Conservation (phyloP, 2,329 filamentous ascomycete genomes). For the Alternaria arborescens region DNA sequence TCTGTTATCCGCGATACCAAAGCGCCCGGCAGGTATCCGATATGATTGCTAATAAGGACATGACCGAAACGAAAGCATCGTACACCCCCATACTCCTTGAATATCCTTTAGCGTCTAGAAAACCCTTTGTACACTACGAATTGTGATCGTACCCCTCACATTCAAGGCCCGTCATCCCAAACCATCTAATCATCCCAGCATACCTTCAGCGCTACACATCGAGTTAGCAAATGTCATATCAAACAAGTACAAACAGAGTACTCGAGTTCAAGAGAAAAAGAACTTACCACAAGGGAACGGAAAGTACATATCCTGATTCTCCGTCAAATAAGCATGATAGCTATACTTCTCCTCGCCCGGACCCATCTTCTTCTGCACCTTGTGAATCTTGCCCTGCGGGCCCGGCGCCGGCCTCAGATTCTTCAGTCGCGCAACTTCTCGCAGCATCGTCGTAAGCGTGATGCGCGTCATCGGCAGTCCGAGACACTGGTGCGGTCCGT, state of each 20-base stretch:
- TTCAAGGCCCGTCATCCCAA: too few relatives aligned
- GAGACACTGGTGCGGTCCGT: conserved; percentile 55
- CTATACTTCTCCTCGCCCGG: conserved; percentile 40
- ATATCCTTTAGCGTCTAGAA: background rate
- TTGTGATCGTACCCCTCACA: too few relatives aligned
- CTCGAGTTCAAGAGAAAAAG: background rate
- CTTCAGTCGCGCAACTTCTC: conserved; percentile 53
- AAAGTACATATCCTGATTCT: conserved; percentile 58
- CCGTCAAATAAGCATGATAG: conserved; percentile 58
- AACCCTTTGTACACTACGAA: background rate
- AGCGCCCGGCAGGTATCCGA: background rate
- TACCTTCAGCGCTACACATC: conserved; percentile 36
- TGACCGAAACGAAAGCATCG: background rate
- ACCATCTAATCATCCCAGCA: conserved; percentile 35
- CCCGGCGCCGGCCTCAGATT: conserved; percentile 52
- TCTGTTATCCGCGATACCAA: background rate
- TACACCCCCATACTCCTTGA: background rate
- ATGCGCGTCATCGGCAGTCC: conserved; percentile 55
- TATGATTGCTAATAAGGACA: background rate
- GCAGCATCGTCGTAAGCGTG: conserved; percentile 57
- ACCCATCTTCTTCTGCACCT: conserved; percentile 48
- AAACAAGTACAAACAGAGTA: too few relatives aligned
- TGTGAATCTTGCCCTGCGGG: conserved; percentile 53
- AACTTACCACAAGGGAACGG: conserved; percentile 58
- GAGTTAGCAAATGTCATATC: conserved; percentile 13